Percentiles rank a stretch among this genome's conserved stretches.
Conservation (phyloP, 31 red algal species). For the Odonthalia washingtoniensis region DNA sequence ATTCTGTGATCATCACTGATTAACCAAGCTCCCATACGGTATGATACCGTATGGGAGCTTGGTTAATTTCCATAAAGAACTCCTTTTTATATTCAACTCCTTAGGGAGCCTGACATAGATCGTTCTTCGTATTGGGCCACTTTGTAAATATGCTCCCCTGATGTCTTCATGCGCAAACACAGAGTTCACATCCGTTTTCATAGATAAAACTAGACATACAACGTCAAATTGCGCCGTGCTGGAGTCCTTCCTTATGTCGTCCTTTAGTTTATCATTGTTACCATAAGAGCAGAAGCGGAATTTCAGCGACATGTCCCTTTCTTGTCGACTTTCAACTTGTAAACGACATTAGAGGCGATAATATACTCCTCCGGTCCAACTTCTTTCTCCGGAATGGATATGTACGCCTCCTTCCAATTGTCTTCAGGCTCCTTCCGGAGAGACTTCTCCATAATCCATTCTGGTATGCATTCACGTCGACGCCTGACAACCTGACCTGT, state of each 20-base stretch:
- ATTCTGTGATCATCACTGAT: too few relatives aligned
- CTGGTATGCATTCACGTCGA: neutral
- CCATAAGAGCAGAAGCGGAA: neutral
- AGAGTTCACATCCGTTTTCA: too few relatives aligned
- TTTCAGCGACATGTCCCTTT: neutral
- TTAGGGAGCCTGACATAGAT: too few relatives aligned
- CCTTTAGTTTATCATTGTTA: neutral
- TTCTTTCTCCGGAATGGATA: neutral
- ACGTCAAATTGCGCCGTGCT: too few relatives aligned
- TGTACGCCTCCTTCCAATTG: neutral
- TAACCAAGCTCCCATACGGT: too few relatives aligned
- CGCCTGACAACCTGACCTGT: neutral
- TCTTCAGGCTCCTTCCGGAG: neutral
- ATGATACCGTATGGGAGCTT: constrained; percentile 8
- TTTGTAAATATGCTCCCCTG: too few relatives aligned
- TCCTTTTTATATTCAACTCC: neutral
- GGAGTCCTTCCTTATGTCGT: constrained; percentile 16
- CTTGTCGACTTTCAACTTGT: neutral
- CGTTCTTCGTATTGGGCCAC: too few relatives aligned
- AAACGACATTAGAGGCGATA: constrained; percentile 7
- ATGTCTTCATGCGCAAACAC: too few relatives aligned
- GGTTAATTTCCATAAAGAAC: neutral
- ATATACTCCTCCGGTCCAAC: neutral
- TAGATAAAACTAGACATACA: too few relatives aligned
- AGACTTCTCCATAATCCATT: neutral